A percentile compares a stretch with the other conserved stretches of the same genome.
These are phyloP conservation scores for Nepenthes gracilis DNA, from an alignment of 148 eudicot genomes.

Conservation along the genomic window DNA sequence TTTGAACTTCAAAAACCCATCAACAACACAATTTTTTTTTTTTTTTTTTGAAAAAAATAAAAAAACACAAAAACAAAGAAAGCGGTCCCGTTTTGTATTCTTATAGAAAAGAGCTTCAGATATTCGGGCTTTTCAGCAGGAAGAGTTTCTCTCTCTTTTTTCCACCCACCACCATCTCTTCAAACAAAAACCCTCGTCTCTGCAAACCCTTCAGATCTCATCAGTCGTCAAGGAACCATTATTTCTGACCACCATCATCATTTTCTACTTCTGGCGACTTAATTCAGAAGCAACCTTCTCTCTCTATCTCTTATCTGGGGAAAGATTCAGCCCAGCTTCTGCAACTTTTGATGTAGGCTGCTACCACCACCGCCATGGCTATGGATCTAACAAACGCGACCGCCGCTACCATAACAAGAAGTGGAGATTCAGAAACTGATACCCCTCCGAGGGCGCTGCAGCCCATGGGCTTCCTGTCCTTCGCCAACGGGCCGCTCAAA, in stretches of 20 bases:
- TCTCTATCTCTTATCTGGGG: too few relatives aligned
- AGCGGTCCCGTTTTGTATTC: background rate
- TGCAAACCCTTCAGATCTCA: too few relatives aligned
- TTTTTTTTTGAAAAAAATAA: too few relatives aligned
- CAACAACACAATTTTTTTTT: too few relatives aligned
- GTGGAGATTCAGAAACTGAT: background rate
- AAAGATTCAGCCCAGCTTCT: too few relatives aligned
- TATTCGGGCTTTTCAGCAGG: too few relatives aligned
- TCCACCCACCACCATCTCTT: background rate
- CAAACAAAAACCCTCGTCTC: background rate
- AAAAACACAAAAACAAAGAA: too few relatives aligned
- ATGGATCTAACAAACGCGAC: background rate
- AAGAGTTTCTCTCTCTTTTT: background rate
- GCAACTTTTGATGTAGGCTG: background rate
- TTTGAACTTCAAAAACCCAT: too few relatives aligned
- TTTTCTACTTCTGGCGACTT: too few relatives aligned
- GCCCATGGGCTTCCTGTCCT: constrained; percentile 12
- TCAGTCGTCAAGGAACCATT: too few relatives aligned
- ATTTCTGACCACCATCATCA: too few relatives aligned
- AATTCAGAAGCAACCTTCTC: too few relatives aligned
- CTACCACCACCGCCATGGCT: background rate
- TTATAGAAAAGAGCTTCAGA: background rate
- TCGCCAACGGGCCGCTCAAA: constrained; percentile 17
- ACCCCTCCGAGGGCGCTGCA: background rate
- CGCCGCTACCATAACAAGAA: background rate